Base-by-base conservation (phyloP, 345 rosid genomes). In the Streptanthus diversifolius region DNA sequence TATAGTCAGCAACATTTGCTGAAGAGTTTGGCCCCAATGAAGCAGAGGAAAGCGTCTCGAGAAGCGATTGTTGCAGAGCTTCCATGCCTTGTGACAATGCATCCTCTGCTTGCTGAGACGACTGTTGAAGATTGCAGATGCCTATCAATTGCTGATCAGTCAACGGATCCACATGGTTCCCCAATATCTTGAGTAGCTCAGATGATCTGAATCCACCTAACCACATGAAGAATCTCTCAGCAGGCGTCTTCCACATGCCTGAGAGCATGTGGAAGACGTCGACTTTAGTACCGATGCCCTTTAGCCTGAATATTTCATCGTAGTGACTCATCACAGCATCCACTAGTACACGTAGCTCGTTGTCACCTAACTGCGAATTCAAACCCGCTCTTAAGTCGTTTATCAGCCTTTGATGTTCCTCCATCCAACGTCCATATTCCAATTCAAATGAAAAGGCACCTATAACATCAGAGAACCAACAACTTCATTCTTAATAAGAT, bases 31-130 rank as follows among this genome's bases (percentile, higher is more conserved):
- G 86, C 48, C 93, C 88, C 51, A 91, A 75, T 33, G 85, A 82
- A 41, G 88, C 63, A 5, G 95, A 83, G 13, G 97, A 85, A 59
- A 93, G 88, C 1, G 89, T 88, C 67, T 93, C 98, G 0, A 85
- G 88, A 5, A 93, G 91, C 1, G 97, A 83, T 73, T 93, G 98
- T 68, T 93, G 98, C 77, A 93, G 44, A 35, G 96, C 98, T 77
- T 93, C 98, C 95, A 93, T 89, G 67, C 98, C 98, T 67, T 93
- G 97, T 41, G 97, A 93, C 54, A 93, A 81, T 56, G 97, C 98
- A 83, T 93, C 97, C 74, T 93, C 98, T 10, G 95, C 96, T 81
- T 93, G 98, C 51, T 88, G 96, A n/a, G 98, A 91, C 13, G 98
- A 91, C 61, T 88, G 96, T 77, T 88, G 98, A 63, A 93, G 90